Evolutionary conservation across 1,284 basidiomycete species (phyloP), one percentile per base, ranked within the genome.

Genomic region (Fomitopsis pinicola): DNA sequence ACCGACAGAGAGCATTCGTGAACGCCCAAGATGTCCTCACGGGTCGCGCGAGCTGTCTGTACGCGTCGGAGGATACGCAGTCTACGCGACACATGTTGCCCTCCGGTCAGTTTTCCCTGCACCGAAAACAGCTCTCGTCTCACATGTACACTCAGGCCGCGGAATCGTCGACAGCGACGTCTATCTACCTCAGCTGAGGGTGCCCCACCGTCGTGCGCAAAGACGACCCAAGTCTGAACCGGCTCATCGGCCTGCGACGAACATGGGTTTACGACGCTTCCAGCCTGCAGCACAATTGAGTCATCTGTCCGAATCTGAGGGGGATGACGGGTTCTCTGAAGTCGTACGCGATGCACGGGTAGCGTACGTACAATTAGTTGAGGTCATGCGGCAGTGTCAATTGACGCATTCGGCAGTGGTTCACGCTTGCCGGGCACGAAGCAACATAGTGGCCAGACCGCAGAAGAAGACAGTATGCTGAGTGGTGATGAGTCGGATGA

Each of bases 401-500:
- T 42, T 12, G 52, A 40, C 52, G 7, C 14, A 55, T 26, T 62
- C 19, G 8, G 28, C 65, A 87, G 86, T 46, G 79, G 78, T 64
- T 82, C 82, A 9, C 83, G 88, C 15, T 76, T 82, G 7, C 66
- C 77, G 15, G 82, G 78, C 19, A 15, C 36, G 3, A 76, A 64
- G 57, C 72, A 64, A 57, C 68, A 59, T 57, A 64, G 59, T 59
- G 62, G 42, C 44, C 66, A 67, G 42, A 68, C 63, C 42, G 73
- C 75, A n/a, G 82, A 82, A 35, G 78, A 84, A 5, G 81, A 85
- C 35, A 81, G 79, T 58, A 78, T 85, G 66, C 85, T 82, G 12
- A 86, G 83, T 58, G 84, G 83, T 3, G 91, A 92, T 65, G 91
- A 93, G 72, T 92, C 91, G 1, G 91, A 92, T 67, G 77, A 89